These are phyloP conservation scores for Amniculicola lignicola DNA, from an alignment of 495 filamentous ascomycete species.

Conservation along the genomic window DNA sequence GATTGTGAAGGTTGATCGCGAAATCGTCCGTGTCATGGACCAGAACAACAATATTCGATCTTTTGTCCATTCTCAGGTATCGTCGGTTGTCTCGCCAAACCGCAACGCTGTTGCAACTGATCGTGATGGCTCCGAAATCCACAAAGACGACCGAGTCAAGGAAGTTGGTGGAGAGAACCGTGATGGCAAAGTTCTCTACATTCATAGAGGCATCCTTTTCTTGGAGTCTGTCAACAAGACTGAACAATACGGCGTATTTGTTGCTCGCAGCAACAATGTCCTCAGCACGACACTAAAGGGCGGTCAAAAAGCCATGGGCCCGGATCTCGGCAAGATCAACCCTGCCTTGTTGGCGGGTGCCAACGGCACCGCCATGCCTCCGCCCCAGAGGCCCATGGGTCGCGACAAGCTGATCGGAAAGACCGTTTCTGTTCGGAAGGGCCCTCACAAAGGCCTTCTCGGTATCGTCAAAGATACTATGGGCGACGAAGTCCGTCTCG, in stretches of 20 bases:
- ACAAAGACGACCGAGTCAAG: slow-evolving; percentile 84
- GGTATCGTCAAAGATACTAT: slow-evolving; percentile 94
- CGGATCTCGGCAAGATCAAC: slow-evolving; percentile 90
- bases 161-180: slow-evolving; percentile 82
- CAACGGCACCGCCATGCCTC: slow-evolving; percentile 55
- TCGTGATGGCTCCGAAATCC: slow-evolving; percentile 88
- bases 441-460: slow-evolving; percentile 85
- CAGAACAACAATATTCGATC: slow-evolving; percentile 80
- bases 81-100: slow-evolving; percentile 76
- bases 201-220: slow-evolving; percentile 86
- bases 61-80: slow-evolving; percentile 84
- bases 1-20: slow-evolving; percentile 91
- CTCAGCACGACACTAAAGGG: slow-evolving; percentile 88
- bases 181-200: slow-evolving; percentile 84
- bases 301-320: slow-evolving; percentile 56
- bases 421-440: slow-evolving; percentile 79
- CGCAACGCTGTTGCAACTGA: slow-evolving; percentile 86
- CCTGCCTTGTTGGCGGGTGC: slow-evolving; percentile 68
- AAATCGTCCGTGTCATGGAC: slow-evolving; percentile 83
- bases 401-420: slow-evolving; percentile 86
- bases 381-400: slow-evolving; percentile 73
- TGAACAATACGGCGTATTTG: slow-evolving; percentile 88
- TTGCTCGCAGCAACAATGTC: slow-evolving; percentile 80
- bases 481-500: slow-evolving; percentile 77
- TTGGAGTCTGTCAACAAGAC: slow-evolving; percentile 75